phyloP scores from a whole-genome alignment of 192 early-diverging fungal genomes.

The Backusella westeae region DNA sequence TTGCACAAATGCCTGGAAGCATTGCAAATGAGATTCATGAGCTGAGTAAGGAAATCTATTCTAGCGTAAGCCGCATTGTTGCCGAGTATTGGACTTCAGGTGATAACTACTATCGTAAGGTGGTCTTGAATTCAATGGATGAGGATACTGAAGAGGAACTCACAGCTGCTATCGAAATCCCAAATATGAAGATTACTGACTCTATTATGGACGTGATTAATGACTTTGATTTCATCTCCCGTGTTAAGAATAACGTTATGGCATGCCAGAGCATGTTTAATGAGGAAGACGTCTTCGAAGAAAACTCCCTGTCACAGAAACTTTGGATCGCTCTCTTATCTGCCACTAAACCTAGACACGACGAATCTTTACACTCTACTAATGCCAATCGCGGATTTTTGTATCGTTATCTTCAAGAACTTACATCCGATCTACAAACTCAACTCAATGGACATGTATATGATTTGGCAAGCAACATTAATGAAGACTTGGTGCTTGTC shows the following conservation, averaged over 20 bases:
- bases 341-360: not conserved
- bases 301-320: not conserved
- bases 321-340: slow-evolving; percentile 6
- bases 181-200: slow-evolving; percentile 8
- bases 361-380: not conserved
- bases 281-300: not conserved
- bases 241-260: not conserved
- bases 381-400: not conserved
- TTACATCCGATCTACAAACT: slow-evolving; percentile 3
- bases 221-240: not conserved
- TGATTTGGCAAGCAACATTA: not conserved
- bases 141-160: not conserved
- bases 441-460: slow-evolving; percentile 1
- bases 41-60: slow-evolving; percentile 8
- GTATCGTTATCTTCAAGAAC: not conserved
- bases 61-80: not conserved
- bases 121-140: not conserved
- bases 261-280: not conserved
- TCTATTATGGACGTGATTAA: not conserved
- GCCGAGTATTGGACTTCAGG: not conserved
- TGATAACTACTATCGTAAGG: not conserved
- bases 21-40: slow-evolving; percentile 14
- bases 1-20: slow-evolving; percentile 15
- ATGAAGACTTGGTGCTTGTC: not conserved
- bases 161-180: not conserved